Conservation (phyloP, 75 land plant genomes). For the Larix kaempferi region DNA sequence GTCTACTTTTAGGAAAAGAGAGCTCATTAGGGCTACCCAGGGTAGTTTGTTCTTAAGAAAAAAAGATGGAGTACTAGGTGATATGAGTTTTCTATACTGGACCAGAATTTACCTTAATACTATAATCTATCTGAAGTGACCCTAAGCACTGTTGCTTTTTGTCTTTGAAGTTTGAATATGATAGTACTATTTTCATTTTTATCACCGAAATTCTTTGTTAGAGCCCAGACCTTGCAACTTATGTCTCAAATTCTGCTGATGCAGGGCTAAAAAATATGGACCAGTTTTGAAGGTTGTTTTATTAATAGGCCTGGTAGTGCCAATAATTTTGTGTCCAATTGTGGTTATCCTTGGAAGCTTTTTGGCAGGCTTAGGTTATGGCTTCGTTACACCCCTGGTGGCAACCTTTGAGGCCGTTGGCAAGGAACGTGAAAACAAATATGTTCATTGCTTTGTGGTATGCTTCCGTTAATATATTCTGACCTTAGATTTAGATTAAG, state of each 20-base stretch:
- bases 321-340: constrained; percentile 60
- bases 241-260: neutral
- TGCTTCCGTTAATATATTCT: constrained; percentile 7
- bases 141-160: constrained; percentile 9
- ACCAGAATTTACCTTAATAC: too few relatives aligned
- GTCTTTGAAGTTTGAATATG: constrained; percentile 2
- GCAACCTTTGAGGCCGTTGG: constrained; percentile 95
- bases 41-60: too few relatives aligned
- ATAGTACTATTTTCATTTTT: too few relatives aligned
- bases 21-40: too few relatives aligned
- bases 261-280: constrained; percentile 78
- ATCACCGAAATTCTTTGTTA: neutral
- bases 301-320: constrained; percentile 44
- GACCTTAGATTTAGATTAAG: too few relatives aligned
- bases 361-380: constrained; percentile 76
- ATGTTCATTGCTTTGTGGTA: constrained; percentile 65
- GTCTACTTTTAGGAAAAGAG: too few relatives aligned
- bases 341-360: constrained; percentile 63
- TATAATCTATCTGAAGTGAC: neutral
- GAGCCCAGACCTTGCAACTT: neutral
- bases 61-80: too few relatives aligned
- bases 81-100: too few relatives aligned
- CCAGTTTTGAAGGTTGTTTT: constrained; percentile 48
- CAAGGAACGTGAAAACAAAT: constrained; percentile 46
- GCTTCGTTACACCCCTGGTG: constrained; percentile 68